Evolutionary conservation across 1,284 basidiomycete species (phyloP), one percentile per base, ranked within the genome.

Genomic region (Schizophyllum commune): DNA sequence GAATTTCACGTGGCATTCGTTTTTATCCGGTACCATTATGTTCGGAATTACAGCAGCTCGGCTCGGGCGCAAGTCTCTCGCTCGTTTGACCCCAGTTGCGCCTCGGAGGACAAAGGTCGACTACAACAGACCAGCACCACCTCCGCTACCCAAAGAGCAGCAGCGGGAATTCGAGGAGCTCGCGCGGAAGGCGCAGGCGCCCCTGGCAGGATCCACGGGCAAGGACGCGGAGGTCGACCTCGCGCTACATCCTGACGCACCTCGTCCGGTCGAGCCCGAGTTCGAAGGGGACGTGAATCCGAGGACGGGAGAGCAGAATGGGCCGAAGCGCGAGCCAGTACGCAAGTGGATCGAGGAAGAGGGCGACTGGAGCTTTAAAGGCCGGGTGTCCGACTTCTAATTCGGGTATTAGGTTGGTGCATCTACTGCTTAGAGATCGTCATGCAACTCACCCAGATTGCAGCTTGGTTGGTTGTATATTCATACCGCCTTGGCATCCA

Each of bases 311-410:
- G 90, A 92, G 71, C 75, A 79, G 60, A 88, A 86, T 2, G 90
- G 90, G 0, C 90, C 90, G 32, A 92, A 91, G 74, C 77, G 76
- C 34, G 91, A 92, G 69, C 90, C 90, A 5, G 83, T 91, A 8
- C 71, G 75, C 55, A 78, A 75, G 57, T 90, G 86, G 85, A 75
- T 75, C 27, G 78, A 82, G 58, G 79, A 80, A 47, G 39, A 47
- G 17, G 88, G 88, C 3, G 90, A 92, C 67, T 92, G 90, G 90
- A 92, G 90, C 68, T 88, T 87, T 75, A 89, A 89, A 68, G 90
- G 90, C 20, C 79, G 89, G 17, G 89, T 91, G 15, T 88, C 90
- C 15, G 90, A 92, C 74, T 92, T 92, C 73, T 92, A 76, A 68
- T 2, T 11, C 39, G 3, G 39, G 27, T 27, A 27, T 2, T 27